Base-by-base conservation (phyloP, 768 basidiomycete species). In the Termitomyces eurrhizus region DNA sequence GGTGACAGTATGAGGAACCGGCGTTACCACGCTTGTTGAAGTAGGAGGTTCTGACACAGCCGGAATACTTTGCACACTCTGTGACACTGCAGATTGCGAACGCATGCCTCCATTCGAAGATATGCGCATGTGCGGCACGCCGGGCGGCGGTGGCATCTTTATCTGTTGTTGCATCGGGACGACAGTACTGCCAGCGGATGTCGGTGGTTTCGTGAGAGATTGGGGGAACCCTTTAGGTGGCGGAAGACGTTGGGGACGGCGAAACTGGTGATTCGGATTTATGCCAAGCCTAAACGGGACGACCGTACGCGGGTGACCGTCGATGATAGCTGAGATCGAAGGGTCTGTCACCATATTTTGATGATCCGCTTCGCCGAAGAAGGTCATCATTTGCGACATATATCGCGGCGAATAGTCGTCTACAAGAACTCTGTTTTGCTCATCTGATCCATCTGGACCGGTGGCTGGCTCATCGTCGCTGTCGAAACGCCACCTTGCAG, bases 401-500 rank as follows among this genome's bases (percentile, higher is more conserved):
- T 84, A 83, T 52, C 87, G 86, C 7, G 83, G 70, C 51, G 84
- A 80, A 63, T 80, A 89, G 60, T 92, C 91, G 64, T 93, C 90
- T 8, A 92, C 69, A n/a, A 92, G 72, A 0, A 81, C 70, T 8
- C 90, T 79, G 59, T 87, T 83, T 52, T 86, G 83, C 67, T 91
- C 90, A 16, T 92, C 89, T 5, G 80, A 61, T 12, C 88, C 87
- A 51, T 81, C 79, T 3, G 83, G 79, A 5, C 80, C 85, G 60
- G 80, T 72, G 0, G 80, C 70, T 14, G 86, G 84, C 7, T 66
- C 72, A 62, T 90, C 88, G 58, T 92, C 89, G 7, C 73, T 67
- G 65, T 92, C 90, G 62, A 82, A 92, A 57, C 78, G 76, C 89
- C 89, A 93, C 41, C 81, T 81, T 62, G 87, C 85, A 45, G 77